Percentiles rank a stretch among this genome's conserved stretches.
These are phyloP conservation scores for Tuber brumale DNA, from an alignment of 495 filamentous ascomycete species.

Conservation along the genomic window DNA sequence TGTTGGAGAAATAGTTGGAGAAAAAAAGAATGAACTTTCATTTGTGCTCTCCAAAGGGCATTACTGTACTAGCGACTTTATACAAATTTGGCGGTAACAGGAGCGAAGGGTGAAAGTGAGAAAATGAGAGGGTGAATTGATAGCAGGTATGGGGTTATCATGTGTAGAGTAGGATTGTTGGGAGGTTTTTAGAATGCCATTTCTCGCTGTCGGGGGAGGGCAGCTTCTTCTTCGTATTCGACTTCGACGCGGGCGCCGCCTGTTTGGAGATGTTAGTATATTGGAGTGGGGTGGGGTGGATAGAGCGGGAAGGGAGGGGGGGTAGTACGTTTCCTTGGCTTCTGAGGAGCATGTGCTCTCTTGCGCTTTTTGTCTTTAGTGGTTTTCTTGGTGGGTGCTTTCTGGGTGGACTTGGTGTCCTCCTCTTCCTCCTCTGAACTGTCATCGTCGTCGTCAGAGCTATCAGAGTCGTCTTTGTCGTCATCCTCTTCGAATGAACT, in stretches of 20 bases:
- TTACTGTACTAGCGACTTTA: not conserved
- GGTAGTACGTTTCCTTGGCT: conserved; percentile 44
- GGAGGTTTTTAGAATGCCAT: conserved; percentile 27
- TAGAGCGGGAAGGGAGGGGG: not conserved
- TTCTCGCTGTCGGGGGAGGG: conserved; percentile 30
- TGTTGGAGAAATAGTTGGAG: not conserved
- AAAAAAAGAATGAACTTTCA: not conserved
- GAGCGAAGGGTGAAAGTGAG: not conserved
- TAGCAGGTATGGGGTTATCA: not conserved
- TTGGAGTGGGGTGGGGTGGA: not conserved
- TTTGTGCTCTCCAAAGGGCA: not conserved
- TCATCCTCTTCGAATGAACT: conserved; percentile 47
- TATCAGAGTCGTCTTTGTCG: conserved; percentile 34
- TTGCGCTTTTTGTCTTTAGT: conserved; percentile 48
- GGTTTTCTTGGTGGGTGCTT: conserved; percentile 43
- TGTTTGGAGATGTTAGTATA: conserved; percentile 19
- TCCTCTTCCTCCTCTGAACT: conserved; percentile 46
- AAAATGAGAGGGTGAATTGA: not conserved
- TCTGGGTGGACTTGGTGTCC: conserved; percentile 25
- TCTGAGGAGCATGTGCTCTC: conserved; percentile 43
- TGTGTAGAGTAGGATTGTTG: not conserved
- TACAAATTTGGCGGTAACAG: not conserved
- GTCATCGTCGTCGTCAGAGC: conserved; percentile 44
- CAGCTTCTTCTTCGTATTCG: conserved; percentile 49
- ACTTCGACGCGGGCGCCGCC: conserved; percentile 47